Evolutionary conservation across 176 grass and related monocot genomes (phyloP), one percentile per base, ranked within the genome.

Genomic region (Zea luxurians): DNA sequence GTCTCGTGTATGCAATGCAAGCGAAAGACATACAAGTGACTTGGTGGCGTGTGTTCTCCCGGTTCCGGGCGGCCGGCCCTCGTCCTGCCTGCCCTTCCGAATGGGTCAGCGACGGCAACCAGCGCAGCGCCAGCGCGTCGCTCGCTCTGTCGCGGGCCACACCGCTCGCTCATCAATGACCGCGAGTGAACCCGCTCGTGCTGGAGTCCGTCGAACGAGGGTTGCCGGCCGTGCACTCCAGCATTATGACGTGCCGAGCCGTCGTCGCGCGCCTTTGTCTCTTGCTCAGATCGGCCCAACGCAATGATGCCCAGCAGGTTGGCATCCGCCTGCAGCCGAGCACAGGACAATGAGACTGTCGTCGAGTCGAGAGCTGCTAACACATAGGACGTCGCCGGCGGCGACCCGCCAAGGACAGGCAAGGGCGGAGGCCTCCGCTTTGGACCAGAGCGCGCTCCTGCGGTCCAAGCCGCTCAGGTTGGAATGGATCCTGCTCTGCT

Each of bases 181-280:
- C 12, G 3, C 27, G 27, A 27, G 55, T 71, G 68, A 2, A 2
- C 27, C 68, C 48, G 68, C 3, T 50, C 68, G 68, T 71, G 68
- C 21, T 27, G 27, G 27, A 27, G 0, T 27, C 27, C 20, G 10
- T 18, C 60, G 67, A 50, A 48, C 45, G 68, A 34, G 46, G 68
- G 68, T 50, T 71, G 68, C 68, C 68, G 68, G 68, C 68, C 46
- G 68, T 71, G 68, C 68, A 50, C 68, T 50, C 46, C 21, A 17
- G 68, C 46, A 37, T 50, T 50, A 50, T 50, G 7, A 48, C 21
- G 68, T 61, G 58, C 1, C 10, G 20, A 35, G 0, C 0, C 36
- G 21, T 49, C 46, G 20, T 27, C 11, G 68, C 46, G 35, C 46
- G 34, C 68, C 7, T 70, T 48, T 45, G 44, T 34, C 27, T 70